Base-by-base conservation (phyloP, 192 early-diverging fungal genomes). In the Podila horticola region DNA sequence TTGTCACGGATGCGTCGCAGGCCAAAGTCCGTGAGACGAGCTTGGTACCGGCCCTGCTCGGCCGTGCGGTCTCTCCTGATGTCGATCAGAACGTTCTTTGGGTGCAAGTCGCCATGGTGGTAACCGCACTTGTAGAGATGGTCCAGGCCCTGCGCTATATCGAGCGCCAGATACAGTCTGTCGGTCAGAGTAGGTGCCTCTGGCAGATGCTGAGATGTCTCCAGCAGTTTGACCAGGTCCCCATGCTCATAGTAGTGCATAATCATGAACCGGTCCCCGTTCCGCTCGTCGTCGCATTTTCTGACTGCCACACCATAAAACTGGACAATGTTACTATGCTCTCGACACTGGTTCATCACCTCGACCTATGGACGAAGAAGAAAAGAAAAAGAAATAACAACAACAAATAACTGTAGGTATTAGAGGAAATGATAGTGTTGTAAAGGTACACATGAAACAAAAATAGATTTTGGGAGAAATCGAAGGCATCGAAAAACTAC, bases 51-150 rank as follows among this genome's bases (percentile, higher is more conserved):
- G 2, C 77, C 77, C 17, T 81, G 66, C 2, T 73, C 59, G 7
- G 62, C 41, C 15, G 58, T 28, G 15, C 61, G 36, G 51, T 69
- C 41, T 20, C 66, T 30, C 20, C 77, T 45, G 41, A 65, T n/a
- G 34, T 81, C 77, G 28, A 81, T 81, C 5, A 81, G 49, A 48
- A 81, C 62, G 36, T 81, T 81, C 51, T 81, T 81, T 8, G 77
- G 77, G 28, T 81, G 77, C 30, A 81, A 62, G 12, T 81, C 77
- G 26, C 77, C 77, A 22, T 81, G 77, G 36, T 81, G 77, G 38
- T 64, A 81, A 10, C 77, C 77, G 19, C 77, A 81, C 13, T 69
- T 72, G 52, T 60, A 73, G 15, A 81, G 67, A 69, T 81, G 77
- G 34, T 73, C 77, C 15, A 81, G 58, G 3, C 77, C 77, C 15